These are phyloP conservation scores for Schwanniomyces occidentalis DNA, from an alignment of 805 yeast genomes.

Conservation along the genomic window DNA sequence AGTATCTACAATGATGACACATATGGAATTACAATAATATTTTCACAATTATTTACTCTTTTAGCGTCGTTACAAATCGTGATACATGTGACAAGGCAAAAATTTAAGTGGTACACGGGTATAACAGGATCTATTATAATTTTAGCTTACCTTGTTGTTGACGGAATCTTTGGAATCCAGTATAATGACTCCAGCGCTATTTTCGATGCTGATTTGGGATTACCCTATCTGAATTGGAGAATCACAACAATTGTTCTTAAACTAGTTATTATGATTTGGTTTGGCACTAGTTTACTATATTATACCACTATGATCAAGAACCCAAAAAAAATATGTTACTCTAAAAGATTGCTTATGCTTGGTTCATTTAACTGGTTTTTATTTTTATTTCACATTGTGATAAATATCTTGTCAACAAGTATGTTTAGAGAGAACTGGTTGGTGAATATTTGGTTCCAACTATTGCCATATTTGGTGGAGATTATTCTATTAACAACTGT, in stretches of 20 bases:
- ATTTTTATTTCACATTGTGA: conserved; percentile 36
- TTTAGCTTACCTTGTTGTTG: conserved; percentile 7
- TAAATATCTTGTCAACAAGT: conserved; percentile 27
- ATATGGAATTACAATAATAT: conserved; percentile 38
- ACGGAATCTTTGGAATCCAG: no score
- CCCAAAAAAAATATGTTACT: conserved; percentile 45
- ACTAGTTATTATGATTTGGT: conserved; percentile 27
- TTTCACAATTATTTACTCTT: conserved; percentile 48
- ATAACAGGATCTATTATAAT: conserved; percentile 23
- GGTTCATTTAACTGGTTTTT: conserved; percentile 46
- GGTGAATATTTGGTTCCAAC: conserved; percentile 50
- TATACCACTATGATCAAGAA: conserved; percentile 40
- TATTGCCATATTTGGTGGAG: conserved; percentile 44
- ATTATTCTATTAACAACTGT: conserved; percentile 52
- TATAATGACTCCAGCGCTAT: no score
- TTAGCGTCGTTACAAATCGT: conserved; percentile 58
- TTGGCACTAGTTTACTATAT: conserved; percentile 33
- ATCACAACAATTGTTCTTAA: conserved; percentile 31
- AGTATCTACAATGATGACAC: conserved; percentile 36
- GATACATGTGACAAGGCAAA: conserved; percentile 33
- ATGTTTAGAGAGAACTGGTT: conserved; percentile 32
- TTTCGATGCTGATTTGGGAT: conserved; percentile 1
- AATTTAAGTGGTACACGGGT: conserved; percentile 26
- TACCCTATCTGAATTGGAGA: conserved; percentile 14
- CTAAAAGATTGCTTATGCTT: conserved; percentile 47